Evolutionary conservation across 306 rosid species (phyloP), one percentile per base, ranked within the genome.

Genomic region (Oxytropis ochrocephala): DNA sequence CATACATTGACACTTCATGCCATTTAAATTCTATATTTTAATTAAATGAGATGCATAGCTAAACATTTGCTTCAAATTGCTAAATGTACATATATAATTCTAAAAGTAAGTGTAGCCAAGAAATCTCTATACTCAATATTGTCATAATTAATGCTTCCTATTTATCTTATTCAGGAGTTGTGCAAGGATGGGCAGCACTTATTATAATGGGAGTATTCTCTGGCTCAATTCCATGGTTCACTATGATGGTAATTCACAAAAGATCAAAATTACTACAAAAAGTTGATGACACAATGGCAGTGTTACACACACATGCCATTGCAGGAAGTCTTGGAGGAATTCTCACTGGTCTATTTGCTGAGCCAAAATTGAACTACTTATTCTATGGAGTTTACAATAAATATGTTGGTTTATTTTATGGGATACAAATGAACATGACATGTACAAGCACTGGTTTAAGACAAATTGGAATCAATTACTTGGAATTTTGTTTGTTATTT

Each of bases 191-290:
- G 87, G 87, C 87, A 14, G 87, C 87, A 24, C 73, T 83, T 0
- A 1, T 83, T 0, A 1, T 83, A 74, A 83, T 83, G 87, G 87
- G 87, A 1, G 7, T 83, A 0, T 64, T 47, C 19, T 79, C 87
- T 0, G 87, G 87, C 21, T 83, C 82, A 52, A 64, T 83, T 38
- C 84, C 87, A 0, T 83, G 87, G 84, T 32, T 76, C 61, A 79
- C 87, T 1, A 83, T 83, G 87, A 83, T 83, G 87, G 87, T 78
- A 12, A 16, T 82, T 13, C 83, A 82, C n/a, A 82, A 78, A 64
- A 74, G 77, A 64, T 82, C 83, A 54, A 78, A 78, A 59, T 51
- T 82, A 0, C 83, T 82, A 2, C 86, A 82, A 27, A 78, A 74
- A 48, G 78, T 83, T 0, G 84, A 83, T 38, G 87, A 83, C 6